Evolutionary conservation across 306 rosid genomes (phyloP), one percentile per base, ranked within the genome.

Genomic region (Herpetospermum pedunculosum): DNA sequence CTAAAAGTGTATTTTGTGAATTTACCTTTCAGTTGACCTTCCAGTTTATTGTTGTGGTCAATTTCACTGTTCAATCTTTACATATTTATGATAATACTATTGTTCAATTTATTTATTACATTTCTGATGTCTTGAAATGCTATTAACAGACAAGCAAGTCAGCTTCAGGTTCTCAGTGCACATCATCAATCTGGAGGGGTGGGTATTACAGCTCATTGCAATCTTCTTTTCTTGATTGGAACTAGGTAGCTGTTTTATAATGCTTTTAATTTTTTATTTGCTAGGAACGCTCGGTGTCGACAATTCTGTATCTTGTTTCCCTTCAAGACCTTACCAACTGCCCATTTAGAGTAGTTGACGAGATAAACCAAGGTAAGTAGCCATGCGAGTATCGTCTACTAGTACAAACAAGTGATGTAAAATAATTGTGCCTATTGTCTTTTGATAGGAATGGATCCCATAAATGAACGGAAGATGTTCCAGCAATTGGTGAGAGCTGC

Each of bases 151-250:
- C 87, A 86, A 85, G 76, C 80, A 26, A 97, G 98, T 70, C 84
- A 89, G 80, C 96, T 91, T 78, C 81, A 89, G 86, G 85, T 73
- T 85, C 89, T 91, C 75, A 91, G 98, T 72, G 96, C 97, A 47
- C 98, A 94, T 63, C 98, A 89, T 86, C 98, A 91, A 74, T 94
- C 97, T 60, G 97, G 98, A 84, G 97, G 98, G 97, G 97, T 94
- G 98, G 97, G 97, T 94, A 89, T 75, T 72, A 38, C 64, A 62
- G 11, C 60, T 15, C 78, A 73, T 68, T 74, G 19, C 14, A 49
- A 70, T 73, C 64, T 70, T 76, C 12, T 75, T 79, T 73, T 67
- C 37, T 67, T 58, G 34, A 6, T 59, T 14, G 23, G 25, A 46
- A 18, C 60, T 57, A 19, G 34, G 28, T 40, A 29, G 32, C 19